These are phyloP conservation scores for Simplicillium sp. DNA, from an alignment of 2,329 filamentous ascomycete species.

Conservation along the genomic window DNA sequence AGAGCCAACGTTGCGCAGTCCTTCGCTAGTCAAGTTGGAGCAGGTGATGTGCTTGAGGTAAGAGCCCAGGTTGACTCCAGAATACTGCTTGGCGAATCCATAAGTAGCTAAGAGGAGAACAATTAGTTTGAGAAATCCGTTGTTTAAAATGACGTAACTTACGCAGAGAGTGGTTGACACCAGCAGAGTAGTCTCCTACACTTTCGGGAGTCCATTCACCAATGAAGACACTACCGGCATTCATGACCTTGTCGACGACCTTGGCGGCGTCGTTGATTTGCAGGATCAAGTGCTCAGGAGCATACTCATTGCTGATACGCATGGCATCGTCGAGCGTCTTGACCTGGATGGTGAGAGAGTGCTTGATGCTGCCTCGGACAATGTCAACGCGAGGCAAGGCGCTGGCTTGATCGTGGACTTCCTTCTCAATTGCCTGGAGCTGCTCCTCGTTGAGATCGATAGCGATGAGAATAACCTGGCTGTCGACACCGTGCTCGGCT, in stretches of 20 bases:
- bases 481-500: constrained; percentile 94
- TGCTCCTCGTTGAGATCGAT: constrained; percentile 66
- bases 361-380: constrained; percentile 78
- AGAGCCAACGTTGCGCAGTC: constrained; percentile 72
- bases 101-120: constrained; percentile 64
- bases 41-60: constrained; percentile 98
- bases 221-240: constrained; percentile 93
- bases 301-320: constrained; percentile 83
- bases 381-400: constrained; percentile 87
- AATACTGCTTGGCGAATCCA: constrained; percentile 97
- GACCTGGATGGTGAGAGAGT: constrained; percentile 81
- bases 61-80: constrained; percentile 88
- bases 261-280: constrained; percentile 71
- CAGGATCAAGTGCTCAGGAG: constrained; percentile 91
- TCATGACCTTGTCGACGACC: constrained; percentile 71
- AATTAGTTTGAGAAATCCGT: neutral
- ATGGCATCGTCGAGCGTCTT: constrained; percentile 64
- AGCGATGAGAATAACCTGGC: constrained; percentile 85
- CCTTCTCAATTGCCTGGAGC: constrained; percentile 78
- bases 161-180: constrained; percentile 96
- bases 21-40: constrained; percentile 78
- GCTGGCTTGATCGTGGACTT: constrained; percentile 79
- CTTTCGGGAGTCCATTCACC: constrained; percentile 96
- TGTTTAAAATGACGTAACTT: constrained; percentile 38
- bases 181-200: constrained; percentile 95